phyloP scores from a whole-genome alignment of 2,329 filamentous ascomycete genomes.

The Dactylellina leptospora region DNA sequence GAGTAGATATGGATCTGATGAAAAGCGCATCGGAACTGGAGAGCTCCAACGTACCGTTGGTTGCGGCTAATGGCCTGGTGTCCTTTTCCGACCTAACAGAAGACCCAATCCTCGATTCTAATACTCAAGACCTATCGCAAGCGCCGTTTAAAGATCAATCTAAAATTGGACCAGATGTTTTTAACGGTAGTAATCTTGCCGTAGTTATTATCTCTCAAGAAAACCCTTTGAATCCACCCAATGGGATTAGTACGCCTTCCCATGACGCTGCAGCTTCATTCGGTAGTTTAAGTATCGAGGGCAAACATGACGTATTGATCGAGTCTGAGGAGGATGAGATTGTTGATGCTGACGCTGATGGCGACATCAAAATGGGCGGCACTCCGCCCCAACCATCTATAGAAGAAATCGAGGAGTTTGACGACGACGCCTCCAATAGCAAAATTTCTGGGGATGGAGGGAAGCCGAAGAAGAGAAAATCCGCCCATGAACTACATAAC shows the following conservation, averaged over 20 bases:
- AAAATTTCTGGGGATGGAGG: slow-evolving; percentile 3
- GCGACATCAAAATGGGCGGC: slow-evolving; percentile 11
- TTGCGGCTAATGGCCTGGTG: slow-evolving; percentile 26
- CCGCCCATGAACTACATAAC: slow-evolving; percentile 27
- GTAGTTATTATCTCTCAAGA: not conserved
- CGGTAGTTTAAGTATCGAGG: slow-evolving; percentile 11
- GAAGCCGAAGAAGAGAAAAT: slow-evolving; percentile 12
- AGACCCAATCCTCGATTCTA: not conserved
- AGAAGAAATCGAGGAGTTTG: slow-evolving; percentile 37
- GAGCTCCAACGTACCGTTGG: not conserved
- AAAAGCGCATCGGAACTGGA: not conserved
- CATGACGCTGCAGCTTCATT: slow-evolving; percentile 18
- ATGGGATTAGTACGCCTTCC: slow-evolving; percentile 12
- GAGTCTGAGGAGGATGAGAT: not conserved
- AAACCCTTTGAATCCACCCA: not conserved
- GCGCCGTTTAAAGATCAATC: not conserved
- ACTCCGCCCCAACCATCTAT: not conserved
- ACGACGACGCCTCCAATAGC: slow-evolving; percentile 9
- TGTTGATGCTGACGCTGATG: slow-evolving; percentile 13
- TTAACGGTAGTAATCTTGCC: not conserved
- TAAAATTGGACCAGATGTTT: not conserved
- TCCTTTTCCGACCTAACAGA: not conserved
- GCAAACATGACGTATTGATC: not conserved
- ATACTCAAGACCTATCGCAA: not conserved
- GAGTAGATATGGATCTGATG: not conserved